Conservation (phyloP, 2,329 filamentous ascomycete genomes). For the Lizonia empirigonia region DNA sequence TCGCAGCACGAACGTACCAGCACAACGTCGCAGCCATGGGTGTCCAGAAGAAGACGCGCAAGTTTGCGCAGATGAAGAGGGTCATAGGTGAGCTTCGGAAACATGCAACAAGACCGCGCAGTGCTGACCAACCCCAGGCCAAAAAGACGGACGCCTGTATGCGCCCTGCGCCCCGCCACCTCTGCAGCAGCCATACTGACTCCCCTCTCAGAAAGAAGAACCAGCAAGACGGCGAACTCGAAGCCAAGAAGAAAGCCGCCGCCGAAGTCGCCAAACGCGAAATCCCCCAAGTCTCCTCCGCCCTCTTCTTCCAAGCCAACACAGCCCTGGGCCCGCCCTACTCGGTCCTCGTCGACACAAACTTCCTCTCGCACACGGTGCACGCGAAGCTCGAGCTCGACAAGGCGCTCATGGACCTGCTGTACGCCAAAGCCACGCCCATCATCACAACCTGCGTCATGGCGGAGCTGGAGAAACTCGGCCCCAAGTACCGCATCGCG, state of each 20-base stretch:
- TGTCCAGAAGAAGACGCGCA: conserved; percentile 86
- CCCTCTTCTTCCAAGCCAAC: conserved; percentile 63
- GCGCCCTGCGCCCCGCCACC: conserved; percentile 24
- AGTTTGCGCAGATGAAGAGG: conserved; percentile 83
- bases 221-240: conserved; percentile 66
- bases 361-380: conserved; percentile 70
- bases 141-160: conserved; percentile 74
- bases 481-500: conserved; percentile 82
- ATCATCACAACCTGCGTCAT: conserved; percentile 80
- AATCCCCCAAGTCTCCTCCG: conserved; percentile 77
- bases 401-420: conserved; percentile 88
- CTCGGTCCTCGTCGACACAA: conserved; percentile 62
- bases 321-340: conserved; percentile 84
- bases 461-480: conserved; percentile 87
- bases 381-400: conserved; percentile 88
- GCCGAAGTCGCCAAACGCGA: conserved; percentile 72
- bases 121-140: conserved; percentile 39
- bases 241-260: conserved; percentile 63
- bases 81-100: conserved; percentile 66
- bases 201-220: conserved; percentile 67
- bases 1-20: conserved; percentile 10
- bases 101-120: background rate
- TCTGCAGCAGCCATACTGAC: conserved; percentile 17
- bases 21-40: conserved; percentile 66
- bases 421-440: conserved; percentile 89